phyloP scores from a whole-genome alignment of 2,329 filamentous ascomycete genomes.

The Coniochaeta sp. region DNA sequence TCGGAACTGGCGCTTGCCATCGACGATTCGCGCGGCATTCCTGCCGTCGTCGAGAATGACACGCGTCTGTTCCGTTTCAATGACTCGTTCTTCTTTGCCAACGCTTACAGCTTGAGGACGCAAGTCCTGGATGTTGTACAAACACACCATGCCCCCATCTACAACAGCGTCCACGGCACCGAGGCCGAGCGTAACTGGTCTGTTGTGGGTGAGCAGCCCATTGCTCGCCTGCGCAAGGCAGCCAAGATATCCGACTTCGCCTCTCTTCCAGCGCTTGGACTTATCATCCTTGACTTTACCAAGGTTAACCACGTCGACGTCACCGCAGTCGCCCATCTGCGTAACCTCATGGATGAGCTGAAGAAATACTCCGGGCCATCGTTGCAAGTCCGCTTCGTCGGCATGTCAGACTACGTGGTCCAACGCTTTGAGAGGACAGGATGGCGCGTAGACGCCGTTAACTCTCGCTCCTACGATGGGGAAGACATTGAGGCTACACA shows the following conservation, averaged over 20 bases:
- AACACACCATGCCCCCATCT: conserved; percentile 32
- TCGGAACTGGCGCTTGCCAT: conserved; percentile 18
- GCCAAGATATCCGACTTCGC: conserved; percentile 25
- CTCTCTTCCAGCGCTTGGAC: conserved; percentile 28
- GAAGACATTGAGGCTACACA: conserved; percentile 3
- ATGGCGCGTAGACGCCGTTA: conserved; percentile 24
- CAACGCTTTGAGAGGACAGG: conserved; percentile 28
- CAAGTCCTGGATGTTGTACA: conserved; percentile 42
- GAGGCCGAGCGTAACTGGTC: conserved; percentile 43
- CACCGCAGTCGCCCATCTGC: conserved; percentile 41
- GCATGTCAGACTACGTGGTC: conserved; percentile 32
- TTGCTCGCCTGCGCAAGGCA: conserved; percentile 33
- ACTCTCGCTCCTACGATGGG: neutral
- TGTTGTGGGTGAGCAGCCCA: conserved; percentile 38
- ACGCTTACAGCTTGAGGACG: conserved; percentile 45
- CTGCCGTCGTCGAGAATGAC: conserved; percentile 32
- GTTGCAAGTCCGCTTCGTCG: conserved; percentile 39
- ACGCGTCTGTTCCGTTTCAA: conserved; percentile 48
- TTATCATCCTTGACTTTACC: conserved; percentile 44
- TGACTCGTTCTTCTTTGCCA: conserved; percentile 53
- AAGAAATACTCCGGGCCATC: conserved; percentile 38
- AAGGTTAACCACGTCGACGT: conserved; percentile 45
- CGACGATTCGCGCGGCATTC: conserved; percentile 13
- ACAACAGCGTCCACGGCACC: conserved; percentile 21
- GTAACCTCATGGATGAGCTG: conserved; percentile 38